Base-by-base conservation (phyloP, 306 rosid genomes). In the Prunus padus region DNA sequence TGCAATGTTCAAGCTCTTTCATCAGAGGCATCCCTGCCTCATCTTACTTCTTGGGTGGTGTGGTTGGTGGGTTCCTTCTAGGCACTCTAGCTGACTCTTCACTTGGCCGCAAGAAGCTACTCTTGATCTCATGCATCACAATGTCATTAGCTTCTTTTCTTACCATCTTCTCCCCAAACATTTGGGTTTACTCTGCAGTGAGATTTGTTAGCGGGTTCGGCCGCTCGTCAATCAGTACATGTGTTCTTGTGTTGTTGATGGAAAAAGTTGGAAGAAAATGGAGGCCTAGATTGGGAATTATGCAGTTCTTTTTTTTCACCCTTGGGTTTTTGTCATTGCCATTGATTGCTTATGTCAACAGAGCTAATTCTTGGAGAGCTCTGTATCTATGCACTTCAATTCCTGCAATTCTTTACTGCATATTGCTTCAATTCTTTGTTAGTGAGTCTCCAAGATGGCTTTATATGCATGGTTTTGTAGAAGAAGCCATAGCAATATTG, bases 81-180 rank as follows among this genome's bases (percentile, higher is more conserved):
- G 80, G 86, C 20, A 79, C 78, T 2, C 51, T 85, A 8, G 89
- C 83, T 4, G 89, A 88, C 25, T 74, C 83, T 0, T 76, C 75
- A 0, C 80, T 82, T 4, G 88, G 88, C 23, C 74, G 88, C 20
- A 87, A 84, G 65, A 71, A 60, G 22, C 51, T 54, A 14, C 50
- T 71, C n/a, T 18, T 72, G 6, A 72, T 72, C 66, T 56, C 67
- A 8, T 56, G 76, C 25, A 1, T 56, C 25, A 72, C 76, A 23
- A 72, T 72, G 76, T 72, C 76, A 37, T 47, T 72, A 22, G 55
- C 76, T 72, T 62, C 67, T 10, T 72, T 56, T 9, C 20, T 20
- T 13, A 72, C 66, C 12, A 56, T 72, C 10, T 72, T 72, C 25
- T 72, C 76, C 3, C 28, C 67, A 33, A 56, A 72, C 50, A n/a